Evolutionary conservation across 2,329 filamentous ascomycete species (phyloP).

Genomic region (Phaeomoniella chlamydospora): DNA sequence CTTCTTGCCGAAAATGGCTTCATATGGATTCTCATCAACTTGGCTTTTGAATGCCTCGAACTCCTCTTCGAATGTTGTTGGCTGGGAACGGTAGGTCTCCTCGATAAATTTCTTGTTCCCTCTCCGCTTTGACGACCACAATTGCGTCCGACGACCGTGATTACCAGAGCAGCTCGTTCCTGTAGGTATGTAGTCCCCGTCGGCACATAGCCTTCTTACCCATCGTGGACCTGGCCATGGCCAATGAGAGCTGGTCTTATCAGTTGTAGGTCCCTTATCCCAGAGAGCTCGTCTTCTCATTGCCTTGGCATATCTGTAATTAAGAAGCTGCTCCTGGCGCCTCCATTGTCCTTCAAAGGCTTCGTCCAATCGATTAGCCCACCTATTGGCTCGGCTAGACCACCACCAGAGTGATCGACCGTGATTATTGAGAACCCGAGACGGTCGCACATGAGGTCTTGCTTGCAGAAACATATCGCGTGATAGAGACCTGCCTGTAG

Average conservation of each 20-base stretch:
- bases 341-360: constrained; percentile 8
- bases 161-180: too few species aligned
- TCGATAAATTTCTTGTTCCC: not conserved
- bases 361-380: constrained; percentile 5
- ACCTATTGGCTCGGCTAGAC: constrained; percentile 5
- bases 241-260: not conserved
- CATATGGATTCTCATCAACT: constrained; percentile 23
- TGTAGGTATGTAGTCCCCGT: not conserved
- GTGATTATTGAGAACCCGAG: constrained; percentile 3
- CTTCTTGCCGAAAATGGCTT: constrained; percentile 23
- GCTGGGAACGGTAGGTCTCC: too few species aligned
- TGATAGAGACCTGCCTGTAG: too few species aligned
- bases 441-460: too few species aligned
- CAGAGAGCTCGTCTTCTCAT: constrained; percentile 8
- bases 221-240: not conserved
- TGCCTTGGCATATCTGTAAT: constrained; percentile 10
- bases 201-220: not conserved
- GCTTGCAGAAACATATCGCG: too few species aligned
- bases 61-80: not conserved
- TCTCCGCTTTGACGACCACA: too few species aligned
- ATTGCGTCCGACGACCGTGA: too few species aligned
- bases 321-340: constrained; percentile 10
- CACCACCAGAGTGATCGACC: constrained; percentile 12
- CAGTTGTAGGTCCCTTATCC: constrained; percentile 8
- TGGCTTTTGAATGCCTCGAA: constrained; percentile 20